Evolutionary conservation across 2,329 filamentous ascomycete species (phyloP), one percentile per base, ranked within the genome.

Genomic region (Lecanosticta acicola): DNA sequence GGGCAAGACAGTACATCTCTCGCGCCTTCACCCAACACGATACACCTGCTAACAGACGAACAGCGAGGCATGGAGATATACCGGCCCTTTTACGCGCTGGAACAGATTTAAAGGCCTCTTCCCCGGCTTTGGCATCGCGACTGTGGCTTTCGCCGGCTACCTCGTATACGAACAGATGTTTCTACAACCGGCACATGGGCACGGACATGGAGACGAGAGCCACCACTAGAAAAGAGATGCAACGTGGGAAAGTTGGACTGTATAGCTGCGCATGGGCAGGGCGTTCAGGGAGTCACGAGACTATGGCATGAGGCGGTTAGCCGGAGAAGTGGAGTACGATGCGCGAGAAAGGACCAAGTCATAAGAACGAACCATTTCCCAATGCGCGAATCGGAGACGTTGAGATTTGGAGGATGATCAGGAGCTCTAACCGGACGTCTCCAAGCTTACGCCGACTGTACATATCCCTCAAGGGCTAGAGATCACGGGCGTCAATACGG

Each of bases 61-160:
- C 67, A 98, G 93, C 65, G 93, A 98, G 75, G 79, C 86, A 65
- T 98, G 93, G 93, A 80, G 93, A 70, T 96, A 95, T 76, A 83
- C 79, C 29, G 93, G 91, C 54, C 83, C 80, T 44, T 97, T 96
- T 76, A 84, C 83, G 56, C 81, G 91, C 60, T 85, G 76, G 73
- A 94, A 95, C 73, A 85, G 93, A 60, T 93, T 96, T 76, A 89
- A 84, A 73, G 75, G 79, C 62, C 76, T 81, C 54, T 88, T 98
- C 66, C 93, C 93, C 32, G 93, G 93, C 51, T 77, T 98, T 60
- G 93, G 93, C 55, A 94, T 91, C 59, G 93, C 89, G 24, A 85
- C 85, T 3, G 90, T 93, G 49, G 90, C 91, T 37, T 98, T 98
- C 68, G 81, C 84, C 40, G 83, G 75, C 53, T 98, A 98, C 74